phyloP scores from a whole-genome alignment of 2,329 filamentous ascomycete genomes.

The Tolypocladium capitatum region DNA sequence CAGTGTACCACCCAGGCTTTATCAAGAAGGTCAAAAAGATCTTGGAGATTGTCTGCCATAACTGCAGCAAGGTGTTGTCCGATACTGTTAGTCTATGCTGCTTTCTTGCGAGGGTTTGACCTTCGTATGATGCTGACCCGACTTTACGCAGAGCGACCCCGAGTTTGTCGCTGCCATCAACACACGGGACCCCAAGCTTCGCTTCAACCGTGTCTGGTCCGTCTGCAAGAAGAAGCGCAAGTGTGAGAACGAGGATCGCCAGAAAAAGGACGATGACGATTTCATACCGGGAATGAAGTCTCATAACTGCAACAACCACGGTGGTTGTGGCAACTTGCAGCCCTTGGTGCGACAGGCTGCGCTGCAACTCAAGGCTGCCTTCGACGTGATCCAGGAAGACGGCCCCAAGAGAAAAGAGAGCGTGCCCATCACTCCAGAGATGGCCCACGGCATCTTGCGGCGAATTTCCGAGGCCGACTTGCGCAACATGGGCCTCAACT shows the following conservation, averaged over 20 bases:
- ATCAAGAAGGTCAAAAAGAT: slow-evolving; percentile 99
- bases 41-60: slow-evolving; percentile 96
- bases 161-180: slow-evolving; percentile 72
- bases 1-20: slow-evolving; percentile 90
- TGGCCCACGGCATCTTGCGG: slow-evolving; percentile 75
- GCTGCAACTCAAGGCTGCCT: slow-evolving; percentile 63
- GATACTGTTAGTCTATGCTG: slow-evolving; percentile 78
- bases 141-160: slow-evolving; percentile 56
- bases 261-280: slow-evolving; percentile 55
- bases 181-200: slow-evolving; percentile 82
- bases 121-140: slow-evolving; percentile 47
- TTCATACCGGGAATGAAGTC: slow-evolving; percentile 49
- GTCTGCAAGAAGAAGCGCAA: slow-evolving; percentile 78
- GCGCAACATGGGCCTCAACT: slow-evolving; percentile 77
- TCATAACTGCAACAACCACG: slow-evolving; percentile 46
- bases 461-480: slow-evolving; percentile 74
- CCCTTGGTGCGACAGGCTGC: slow-evolving; percentile 81
- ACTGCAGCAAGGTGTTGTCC: slow-evolving; percentile 93
- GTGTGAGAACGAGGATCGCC: slow-evolving; percentile 69
- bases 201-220: slow-evolving; percentile 86
- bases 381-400: slow-evolving; percentile 56
- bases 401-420: slow-evolving; percentile 64
- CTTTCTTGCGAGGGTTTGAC: slow-evolving; percentile 37
- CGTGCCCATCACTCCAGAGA: slow-evolving; percentile 67
- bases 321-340: slow-evolving; percentile 85